These are phyloP conservation scores for Penicillium steckii DNA, from an alignment of 495 filamentous ascomycete species.

Conservation along the genomic window DNA sequence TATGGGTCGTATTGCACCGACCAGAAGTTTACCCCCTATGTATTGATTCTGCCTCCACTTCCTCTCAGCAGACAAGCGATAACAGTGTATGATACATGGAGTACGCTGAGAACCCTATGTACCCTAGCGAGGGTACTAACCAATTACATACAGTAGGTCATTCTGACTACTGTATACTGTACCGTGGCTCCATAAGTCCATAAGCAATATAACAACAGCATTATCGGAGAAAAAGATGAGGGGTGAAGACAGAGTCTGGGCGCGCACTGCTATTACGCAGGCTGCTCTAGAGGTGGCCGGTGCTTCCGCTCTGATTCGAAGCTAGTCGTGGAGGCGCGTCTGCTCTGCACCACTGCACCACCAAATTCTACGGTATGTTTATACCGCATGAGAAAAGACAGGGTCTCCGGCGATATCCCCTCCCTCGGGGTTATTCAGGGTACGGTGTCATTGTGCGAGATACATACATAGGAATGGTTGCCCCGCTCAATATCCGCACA, in stretches of 20 bases:
- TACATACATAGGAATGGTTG: too few species aligned
- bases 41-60: too few species aligned
- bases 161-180: too few species aligned
- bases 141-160: too few species aligned
- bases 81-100: too few species aligned
- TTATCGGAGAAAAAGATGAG: conserved; percentile 1
- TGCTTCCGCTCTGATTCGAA: background rate
- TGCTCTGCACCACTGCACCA: conserved; percentile 1
- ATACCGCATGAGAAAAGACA: background rate
- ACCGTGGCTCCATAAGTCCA: too few species aligned
- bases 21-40: background rate
- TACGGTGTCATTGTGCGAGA: conserved; percentile 6
- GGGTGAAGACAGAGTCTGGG: background rate
- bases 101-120: too few species aligned
- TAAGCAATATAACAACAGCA: too few species aligned
- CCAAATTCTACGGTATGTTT: conserved; percentile 3
- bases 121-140: too few species aligned
- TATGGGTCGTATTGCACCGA: background rate
- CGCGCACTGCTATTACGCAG: conserved; percentile 9
- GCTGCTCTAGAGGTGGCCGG: background rate
- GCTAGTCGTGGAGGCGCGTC: background rate
- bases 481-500: conserved; percentile 4
- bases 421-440: conserved; percentile 13
- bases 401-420: background rate
- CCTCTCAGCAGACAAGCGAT: background rate